Evolutionary conservation across 208 protist genomes (phyloP), one percentile per base, ranked within the genome.

Genomic region (Wallacemonas rigidus): DNA sequence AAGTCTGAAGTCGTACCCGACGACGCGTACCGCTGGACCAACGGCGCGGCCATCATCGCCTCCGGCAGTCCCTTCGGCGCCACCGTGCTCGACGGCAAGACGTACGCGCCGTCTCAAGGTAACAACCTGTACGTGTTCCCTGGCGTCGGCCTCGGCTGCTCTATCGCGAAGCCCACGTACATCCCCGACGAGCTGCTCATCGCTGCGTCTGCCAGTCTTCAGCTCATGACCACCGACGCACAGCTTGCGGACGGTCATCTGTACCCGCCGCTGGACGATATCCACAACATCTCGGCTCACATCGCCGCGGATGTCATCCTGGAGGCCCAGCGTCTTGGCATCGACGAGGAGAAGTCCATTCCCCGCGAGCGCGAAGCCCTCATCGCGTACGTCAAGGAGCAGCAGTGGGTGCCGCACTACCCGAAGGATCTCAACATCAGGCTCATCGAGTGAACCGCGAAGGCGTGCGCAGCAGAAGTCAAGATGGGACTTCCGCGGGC

Each of bases 101-200:
- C 80, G 6, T 69, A 94, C 48, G 64, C 75, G 39, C 93, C 96
- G 35, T 92, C 93, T 53, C 98, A 99, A 86, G 97, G 95, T 51
- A 99, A 99, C 87, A 99, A 99, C 86, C 91, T 98, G 55, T 97
- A 97, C 78, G 89, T 98, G 60, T 98, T 98, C 87, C 97, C 97
- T 35, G 98, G 97, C 53, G 64, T 99, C 35, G 98, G 95, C 51
- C 89, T 99, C 26, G 98, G 95, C 56, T 90, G 83, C 65, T 80
- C 77, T 5, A 67, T 95, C 14, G 84, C 79, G 7, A 75, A 87
- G 64, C 84, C 93, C 15, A 84, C 77, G 9, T 61, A 87, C 61
- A 96, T 98, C 67, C 88, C 96, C 14, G 90, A 98, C 51, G 78
- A 81, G 11, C 86, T 98, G 74, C 81, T 99, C 74, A 77, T 91